These are phyloP conservation scores for Omphalea diandra DNA, from an alignment of 441 rosid species.

Conservation along the genomic window DNA sequence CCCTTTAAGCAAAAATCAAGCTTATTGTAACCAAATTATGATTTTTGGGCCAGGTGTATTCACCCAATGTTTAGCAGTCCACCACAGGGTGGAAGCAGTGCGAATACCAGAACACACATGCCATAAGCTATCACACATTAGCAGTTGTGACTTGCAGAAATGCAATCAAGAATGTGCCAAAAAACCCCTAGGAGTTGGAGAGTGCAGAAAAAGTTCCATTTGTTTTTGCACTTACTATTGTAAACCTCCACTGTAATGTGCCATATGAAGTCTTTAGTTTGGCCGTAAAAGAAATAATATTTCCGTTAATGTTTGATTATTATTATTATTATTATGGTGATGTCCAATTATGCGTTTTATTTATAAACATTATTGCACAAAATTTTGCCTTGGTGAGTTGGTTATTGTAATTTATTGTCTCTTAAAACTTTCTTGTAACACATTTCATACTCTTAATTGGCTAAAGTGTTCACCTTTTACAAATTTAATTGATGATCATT, in stretches of 20 bases:
- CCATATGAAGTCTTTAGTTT: background rate
- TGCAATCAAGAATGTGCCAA: constrained; percentile 40
- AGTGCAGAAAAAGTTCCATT: constrained; percentile 32
- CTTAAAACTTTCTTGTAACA: too few species aligned
- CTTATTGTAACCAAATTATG: background rate
- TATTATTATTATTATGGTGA: too few species aligned
- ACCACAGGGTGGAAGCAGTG: constrained; percentile 14
- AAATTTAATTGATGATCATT: too few species aligned
- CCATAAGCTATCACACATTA: constrained; percentile 26
- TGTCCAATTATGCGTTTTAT: too few species aligned
- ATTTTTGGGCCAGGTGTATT: constrained; percentile 15
- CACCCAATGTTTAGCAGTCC: constrained; percentile 4
- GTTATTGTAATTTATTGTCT: too few species aligned
- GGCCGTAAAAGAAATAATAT: too few species aligned
- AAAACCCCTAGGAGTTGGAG: constrained; percentile 39
- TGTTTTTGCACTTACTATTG: constrained; percentile 53
- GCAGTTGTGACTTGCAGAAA: constrained; percentile 28
- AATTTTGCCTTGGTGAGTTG: too few species aligned
- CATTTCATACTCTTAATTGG: too few species aligned
- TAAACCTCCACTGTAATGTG: constrained; percentile 34
- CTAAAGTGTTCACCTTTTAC: too few species aligned
- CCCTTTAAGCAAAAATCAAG: too few species aligned
- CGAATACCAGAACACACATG: constrained; percentile 64
- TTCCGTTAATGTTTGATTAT: too few species aligned
- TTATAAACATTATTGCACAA: too few species aligned